Percentiles rank a stretch among this genome's conserved stretches.
phyloP scores from a whole-genome alignment of 2,329 filamentous ascomycete genomes.

The Helotiales sp. region DNA sequence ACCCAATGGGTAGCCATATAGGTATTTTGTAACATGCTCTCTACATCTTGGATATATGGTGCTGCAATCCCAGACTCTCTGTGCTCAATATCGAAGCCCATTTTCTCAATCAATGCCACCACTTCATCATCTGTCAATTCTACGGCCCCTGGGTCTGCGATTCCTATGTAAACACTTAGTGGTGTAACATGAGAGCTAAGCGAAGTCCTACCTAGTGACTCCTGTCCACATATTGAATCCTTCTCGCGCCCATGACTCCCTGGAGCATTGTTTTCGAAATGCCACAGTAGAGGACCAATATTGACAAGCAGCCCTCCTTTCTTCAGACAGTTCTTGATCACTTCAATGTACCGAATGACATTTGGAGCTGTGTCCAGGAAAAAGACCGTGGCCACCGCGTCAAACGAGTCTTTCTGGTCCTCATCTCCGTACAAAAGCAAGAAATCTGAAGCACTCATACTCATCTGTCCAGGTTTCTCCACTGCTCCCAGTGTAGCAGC shows the following conservation, averaged over 20 bases:
- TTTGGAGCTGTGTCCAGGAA: conserved; percentile 98
- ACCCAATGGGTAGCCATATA: conserved; percentile 87
- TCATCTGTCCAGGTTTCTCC: conserved; percentile 68
- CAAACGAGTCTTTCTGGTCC: conserved; percentile 66
- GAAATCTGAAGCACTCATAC: conserved; percentile 93
- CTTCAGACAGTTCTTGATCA: conserved; percentile 77
- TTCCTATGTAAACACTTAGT: conserved; percentile 56
- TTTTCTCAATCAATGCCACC: conserved; percentile 69
- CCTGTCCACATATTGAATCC: conserved; percentile 56
- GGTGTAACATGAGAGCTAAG: background rate
- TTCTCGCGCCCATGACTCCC: conserved; percentile 56
- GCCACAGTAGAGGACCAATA: conserved; percentile 90
- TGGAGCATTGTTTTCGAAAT: conserved; percentile 80
- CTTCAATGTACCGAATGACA: conserved; percentile 85
- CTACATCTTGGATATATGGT: conserved; percentile 84
- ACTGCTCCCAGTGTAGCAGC: conserved; percentile 54
- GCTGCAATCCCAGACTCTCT: conserved; percentile 65
- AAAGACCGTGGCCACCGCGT: conserved; percentile 88
- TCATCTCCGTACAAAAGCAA: conserved; percentile 78
- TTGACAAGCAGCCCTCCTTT: conserved; percentile 86
- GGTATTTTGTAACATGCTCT: conserved; percentile 84
- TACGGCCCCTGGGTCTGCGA: conserved; percentile 87
- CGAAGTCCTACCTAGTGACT: conserved; percentile 48
- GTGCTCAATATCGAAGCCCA: conserved; percentile 78
- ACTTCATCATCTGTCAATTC: conserved; percentile 93